A percentile compares a stretch with the other conserved stretches of the same genome.
phyloP scores from a whole-genome alignment of 2,329 filamentous ascomycete genomes.

The Colletotrichum sp. region DNA sequence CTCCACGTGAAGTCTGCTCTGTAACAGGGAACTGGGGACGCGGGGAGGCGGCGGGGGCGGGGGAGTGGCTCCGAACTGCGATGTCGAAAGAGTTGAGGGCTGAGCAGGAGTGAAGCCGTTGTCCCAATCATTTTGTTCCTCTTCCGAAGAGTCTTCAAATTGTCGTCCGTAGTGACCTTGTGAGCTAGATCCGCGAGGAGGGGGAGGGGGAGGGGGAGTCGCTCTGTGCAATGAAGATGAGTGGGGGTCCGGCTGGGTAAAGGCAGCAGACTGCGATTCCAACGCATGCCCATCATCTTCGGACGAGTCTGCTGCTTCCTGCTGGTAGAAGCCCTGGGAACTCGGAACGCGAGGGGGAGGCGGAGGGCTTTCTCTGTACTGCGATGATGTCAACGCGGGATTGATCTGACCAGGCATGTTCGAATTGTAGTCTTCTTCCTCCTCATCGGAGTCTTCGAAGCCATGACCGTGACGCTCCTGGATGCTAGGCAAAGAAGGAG shows the following conservation, averaged over 20 bases:
- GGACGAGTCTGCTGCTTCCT: neutral
- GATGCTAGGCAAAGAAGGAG: slow-evolving; percentile 3
- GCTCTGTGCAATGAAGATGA: neutral
- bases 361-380: neutral
- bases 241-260: neutral
- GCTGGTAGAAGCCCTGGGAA: neutral
- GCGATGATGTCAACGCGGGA: neutral
- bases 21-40: neutral
- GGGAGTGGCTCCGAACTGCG: neutral
- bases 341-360: neutral
- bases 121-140: neutral
- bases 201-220: neutral
- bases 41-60: neutral
- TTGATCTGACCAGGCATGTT: neutral
- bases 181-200: neutral
- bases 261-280: neutral
- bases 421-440: neutral
- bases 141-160: slow-evolving; percentile 1
- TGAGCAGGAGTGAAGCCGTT: neutral
- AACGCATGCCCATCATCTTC: neutral
- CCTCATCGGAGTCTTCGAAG: neutral
- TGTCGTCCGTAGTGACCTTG: neutral
- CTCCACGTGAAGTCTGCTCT: neutral
- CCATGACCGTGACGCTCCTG: neutral
- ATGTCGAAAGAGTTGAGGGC: neutral